These are phyloP conservation scores for Phaeosphaeriaceae sp. DNA, from an alignment of 2,329 filamentous ascomycete genomes.

Conservation along the genomic window DNA sequence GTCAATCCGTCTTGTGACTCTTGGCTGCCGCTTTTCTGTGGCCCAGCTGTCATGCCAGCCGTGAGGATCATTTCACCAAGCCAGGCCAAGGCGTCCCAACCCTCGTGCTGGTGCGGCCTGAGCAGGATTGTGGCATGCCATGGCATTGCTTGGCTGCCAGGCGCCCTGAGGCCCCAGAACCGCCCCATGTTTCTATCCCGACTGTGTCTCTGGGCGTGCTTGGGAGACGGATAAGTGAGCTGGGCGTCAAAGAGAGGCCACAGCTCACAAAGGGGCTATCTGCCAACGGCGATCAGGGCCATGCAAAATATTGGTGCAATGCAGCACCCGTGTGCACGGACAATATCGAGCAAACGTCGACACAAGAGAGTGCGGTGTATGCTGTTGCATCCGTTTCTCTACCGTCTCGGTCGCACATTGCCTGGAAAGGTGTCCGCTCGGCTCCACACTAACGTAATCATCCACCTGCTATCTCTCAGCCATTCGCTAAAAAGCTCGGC, in stretches of 20 bases:
- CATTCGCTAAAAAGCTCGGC: constrained; percentile 30
- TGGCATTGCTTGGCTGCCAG: constrained; percentile 36
- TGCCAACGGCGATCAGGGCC: constrained; percentile 1
- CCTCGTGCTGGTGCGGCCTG: constrained; percentile 15
- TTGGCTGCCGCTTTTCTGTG: constrained; percentile 23
- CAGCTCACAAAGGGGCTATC: not conserved
- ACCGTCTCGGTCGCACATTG: constrained; percentile 20
- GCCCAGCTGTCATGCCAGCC: constrained; percentile 1
- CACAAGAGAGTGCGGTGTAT: constrained; percentile 13
- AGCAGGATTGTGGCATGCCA: constrained; percentile 24
- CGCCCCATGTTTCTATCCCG: constrained; percentile 17
- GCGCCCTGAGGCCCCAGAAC: constrained; percentile 14
- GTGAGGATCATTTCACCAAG: constrained; percentile 21
- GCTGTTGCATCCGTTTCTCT: constrained; percentile 15
- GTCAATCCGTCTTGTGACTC: constrained; percentile 36
- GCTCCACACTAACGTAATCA: constrained; percentile 44
- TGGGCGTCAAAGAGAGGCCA: not conserved
- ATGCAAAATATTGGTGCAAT: constrained; percentile 6
- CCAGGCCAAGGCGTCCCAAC: constrained; percentile 28
- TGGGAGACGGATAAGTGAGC: constrained; percentile 19
- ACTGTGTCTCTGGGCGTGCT: constrained; percentile 24
- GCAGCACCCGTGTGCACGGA: constrained; percentile 4
- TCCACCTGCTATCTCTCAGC: constrained; percentile 26
- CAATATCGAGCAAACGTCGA: not conserved
- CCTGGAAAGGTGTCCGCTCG: constrained; percentile 37